These are phyloP conservation scores for Nemania sp. DNA, from an alignment of 2,329 filamentous ascomycete genomes.

Conservation along the genomic window DNA sequence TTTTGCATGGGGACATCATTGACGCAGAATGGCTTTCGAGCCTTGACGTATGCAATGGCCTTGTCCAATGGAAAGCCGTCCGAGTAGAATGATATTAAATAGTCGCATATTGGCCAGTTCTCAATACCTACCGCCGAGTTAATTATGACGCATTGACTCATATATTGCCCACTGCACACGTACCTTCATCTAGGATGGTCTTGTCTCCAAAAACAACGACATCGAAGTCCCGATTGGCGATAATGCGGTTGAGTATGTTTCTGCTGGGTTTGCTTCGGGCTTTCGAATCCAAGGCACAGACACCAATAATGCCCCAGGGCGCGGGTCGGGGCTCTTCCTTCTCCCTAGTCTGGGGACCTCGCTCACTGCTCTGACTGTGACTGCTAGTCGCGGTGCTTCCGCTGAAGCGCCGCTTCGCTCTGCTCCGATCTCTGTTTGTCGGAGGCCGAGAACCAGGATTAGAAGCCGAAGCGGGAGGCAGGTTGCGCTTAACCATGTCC, in stretches of 20 bases:
- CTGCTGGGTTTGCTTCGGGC: slow-evolving; percentile 95
- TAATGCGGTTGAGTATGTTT: slow-evolving; percentile 91
- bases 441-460: slow-evolving; percentile 45
- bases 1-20: slow-evolving; percentile 98
- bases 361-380: slow-evolving; percentile 76
- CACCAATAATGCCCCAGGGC: slow-evolving; percentile 74
- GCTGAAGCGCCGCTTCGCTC: slow-evolving; percentile 75
- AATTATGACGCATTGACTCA: slow-evolving; percentile 28
- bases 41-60: slow-evolving; percentile 90
- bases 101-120: slow-evolving; percentile 64
- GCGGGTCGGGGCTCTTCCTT: slow-evolving; percentile 64
- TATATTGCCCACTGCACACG: slow-evolving; percentile 31
- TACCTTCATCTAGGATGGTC: slow-evolving; percentile 90
- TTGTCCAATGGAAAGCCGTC: slow-evolving; percentile 97
- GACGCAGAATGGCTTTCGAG: slow-evolving; percentile 94
- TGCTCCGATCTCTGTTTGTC: slow-evolving; percentile 64
- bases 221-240: slow-evolving; percentile 90
- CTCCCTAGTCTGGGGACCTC: slow-evolving; percentile 57
- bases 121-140: slow-evolving; percentile 43
- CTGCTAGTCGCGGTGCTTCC: slow-evolving; percentile 81
- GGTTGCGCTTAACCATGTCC: slow-evolving; percentile 51
- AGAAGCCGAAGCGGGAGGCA: slow-evolving; percentile 34
- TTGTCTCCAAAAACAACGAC: slow-evolving; percentile 98
- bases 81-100: slow-evolving; percentile 96
- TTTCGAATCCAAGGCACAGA: slow-evolving; percentile 94